Evolutionary conservation across 2,329 filamentous ascomycete genomes (phyloP).

Genomic region (Ustulina deusta): DNA sequence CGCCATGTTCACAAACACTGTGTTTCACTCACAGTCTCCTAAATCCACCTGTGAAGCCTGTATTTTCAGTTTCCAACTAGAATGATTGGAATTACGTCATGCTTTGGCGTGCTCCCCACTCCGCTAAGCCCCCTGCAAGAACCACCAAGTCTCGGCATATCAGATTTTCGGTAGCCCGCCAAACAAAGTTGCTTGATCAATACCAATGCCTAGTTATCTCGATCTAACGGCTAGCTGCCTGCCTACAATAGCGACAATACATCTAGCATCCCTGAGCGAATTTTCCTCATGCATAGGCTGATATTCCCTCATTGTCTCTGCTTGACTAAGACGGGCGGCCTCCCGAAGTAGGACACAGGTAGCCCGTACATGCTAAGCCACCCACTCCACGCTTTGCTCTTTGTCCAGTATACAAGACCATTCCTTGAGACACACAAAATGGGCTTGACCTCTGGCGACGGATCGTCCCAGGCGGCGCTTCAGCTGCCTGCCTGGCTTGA

Average conservation of each 20-base stretch:
- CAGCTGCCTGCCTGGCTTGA: neutral
- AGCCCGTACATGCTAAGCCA: neutral
- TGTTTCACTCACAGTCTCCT: too few species aligned
- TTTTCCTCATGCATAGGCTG: neutral
- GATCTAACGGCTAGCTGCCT: neutral
- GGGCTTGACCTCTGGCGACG: neutral
- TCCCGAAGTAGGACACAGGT: neutral
- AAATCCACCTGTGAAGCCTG: too few species aligned
- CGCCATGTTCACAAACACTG: too few species aligned
- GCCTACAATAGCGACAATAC: neutral
- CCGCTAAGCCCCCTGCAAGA: neutral
- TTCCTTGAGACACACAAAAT: neutral
- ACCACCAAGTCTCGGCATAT: constrained; percentile 10
- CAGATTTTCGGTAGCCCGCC: constrained; percentile 1
- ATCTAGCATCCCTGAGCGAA: neutral
- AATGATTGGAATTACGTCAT: too few species aligned
- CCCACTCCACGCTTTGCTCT: neutral
- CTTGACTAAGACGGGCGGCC: constrained; percentile 8
- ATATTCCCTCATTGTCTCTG: neutral
- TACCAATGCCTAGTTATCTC: constrained; percentile 13
- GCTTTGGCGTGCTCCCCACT: too few species aligned
- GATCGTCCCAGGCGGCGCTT: neutral
- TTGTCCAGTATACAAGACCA: constrained; percentile 2
- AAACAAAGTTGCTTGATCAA: neutral
- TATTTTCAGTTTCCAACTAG: too few species aligned